A percentile compares a stretch with the other conserved stretches of the same genome.
Conservation (phyloP, 1,139 yeast genomes). For the Taphrina flavorubra region DNA sequence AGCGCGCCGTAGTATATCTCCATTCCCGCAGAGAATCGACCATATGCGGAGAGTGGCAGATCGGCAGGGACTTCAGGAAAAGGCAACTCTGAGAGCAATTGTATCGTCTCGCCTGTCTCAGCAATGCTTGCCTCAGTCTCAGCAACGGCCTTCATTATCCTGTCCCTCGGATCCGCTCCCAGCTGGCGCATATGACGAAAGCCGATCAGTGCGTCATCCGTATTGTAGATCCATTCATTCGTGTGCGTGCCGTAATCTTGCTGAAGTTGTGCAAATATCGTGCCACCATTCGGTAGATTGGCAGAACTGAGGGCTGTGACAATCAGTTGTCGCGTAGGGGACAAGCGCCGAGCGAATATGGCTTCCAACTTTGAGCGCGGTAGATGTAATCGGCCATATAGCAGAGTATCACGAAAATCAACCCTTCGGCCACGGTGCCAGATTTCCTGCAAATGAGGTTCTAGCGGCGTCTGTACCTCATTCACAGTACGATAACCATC, state of each 20-base stretch:
- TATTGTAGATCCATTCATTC: constrained; percentile 81
- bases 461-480: constrained; percentile 43
- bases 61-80: constrained; percentile 44
- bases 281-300: constrained; percentile 61
- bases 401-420: constrained; percentile 53
- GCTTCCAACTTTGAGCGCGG: constrained; percentile 91
- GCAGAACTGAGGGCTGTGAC: constrained; percentile 79
- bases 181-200: constrained; percentile 78
- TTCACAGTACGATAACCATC: constrained; percentile 55
- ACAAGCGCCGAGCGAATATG: constrained; percentile 72
- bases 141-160: constrained; percentile 2
- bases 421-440: constrained; percentile 52
- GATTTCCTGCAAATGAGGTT: constrained; percentile 48
- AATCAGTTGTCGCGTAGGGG: constrained; percentile 66
- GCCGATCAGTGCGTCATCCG: constrained; percentile 87
- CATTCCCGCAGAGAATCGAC: constrained; percentile 71
- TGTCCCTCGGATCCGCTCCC: constrained; percentile 50
- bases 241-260: constrained; percentile 68
- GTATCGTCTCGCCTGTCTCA: constrained; percentile 7
- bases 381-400: constrained; percentile 85
- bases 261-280: constrained; percentile 70
- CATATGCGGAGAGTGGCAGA: constrained; percentile 53
- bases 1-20: constrained; percentile 89
- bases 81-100: constrained; percentile 12
- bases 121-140: constrained; percentile 27